Evolutionary conservation across 1,284 basidiomycete species (phyloP).

Genomic region (Moniliella sp.): DNA sequence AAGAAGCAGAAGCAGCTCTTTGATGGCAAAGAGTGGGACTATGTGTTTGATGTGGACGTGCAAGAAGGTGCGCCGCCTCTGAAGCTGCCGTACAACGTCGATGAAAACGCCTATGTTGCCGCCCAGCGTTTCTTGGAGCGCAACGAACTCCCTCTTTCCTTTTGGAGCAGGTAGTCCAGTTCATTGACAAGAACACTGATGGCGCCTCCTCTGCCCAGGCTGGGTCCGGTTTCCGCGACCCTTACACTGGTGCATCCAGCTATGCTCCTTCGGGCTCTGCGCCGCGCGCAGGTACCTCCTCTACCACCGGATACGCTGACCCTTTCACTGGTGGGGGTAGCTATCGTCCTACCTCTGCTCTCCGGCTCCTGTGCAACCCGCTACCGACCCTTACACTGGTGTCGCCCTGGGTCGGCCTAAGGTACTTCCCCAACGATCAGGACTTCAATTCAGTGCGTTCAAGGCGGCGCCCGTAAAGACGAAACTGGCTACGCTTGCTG

Average conservation of each 20-base stretch:
- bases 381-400: slow-evolving; percentile 58
- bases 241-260: slow-evolving; percentile 62
- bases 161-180: slow-evolving; percentile 70
- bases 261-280: slow-evolving; percentile 35
- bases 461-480: background rate
- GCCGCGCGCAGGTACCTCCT: slow-evolving; percentile 13
- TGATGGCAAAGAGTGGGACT: slow-evolving; percentile 78
- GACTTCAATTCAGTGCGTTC: background rate
- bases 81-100: slow-evolving; percentile 69
- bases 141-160: slow-evolving; percentile 61
- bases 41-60: slow-evolving; percentile 93
- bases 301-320: slow-evolving; percentile 33
- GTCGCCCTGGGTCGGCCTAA: slow-evolving; percentile 70
- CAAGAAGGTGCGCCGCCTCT: slow-evolving; percentile 74
- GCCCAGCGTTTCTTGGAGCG: slow-evolving; percentile 67
- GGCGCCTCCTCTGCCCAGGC: slow-evolving; percentile 47
- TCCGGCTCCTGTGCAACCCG: slow-evolving; percentile 34
- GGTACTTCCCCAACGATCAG: slow-evolving; percentile 56
- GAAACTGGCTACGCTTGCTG: background rate
- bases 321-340: slow-evolving; percentile 13
- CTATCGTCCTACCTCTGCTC: slow-evolving; percentile 1
- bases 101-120: slow-evolving; percentile 69
- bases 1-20: slow-evolving; percentile 65
- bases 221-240: slow-evolving; percentile 55
- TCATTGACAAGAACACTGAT: slow-evolving; percentile 72